Conservation (phyloP, 2,329 filamentous ascomycete genomes). For the Aspergillus cejpii region DNA sequence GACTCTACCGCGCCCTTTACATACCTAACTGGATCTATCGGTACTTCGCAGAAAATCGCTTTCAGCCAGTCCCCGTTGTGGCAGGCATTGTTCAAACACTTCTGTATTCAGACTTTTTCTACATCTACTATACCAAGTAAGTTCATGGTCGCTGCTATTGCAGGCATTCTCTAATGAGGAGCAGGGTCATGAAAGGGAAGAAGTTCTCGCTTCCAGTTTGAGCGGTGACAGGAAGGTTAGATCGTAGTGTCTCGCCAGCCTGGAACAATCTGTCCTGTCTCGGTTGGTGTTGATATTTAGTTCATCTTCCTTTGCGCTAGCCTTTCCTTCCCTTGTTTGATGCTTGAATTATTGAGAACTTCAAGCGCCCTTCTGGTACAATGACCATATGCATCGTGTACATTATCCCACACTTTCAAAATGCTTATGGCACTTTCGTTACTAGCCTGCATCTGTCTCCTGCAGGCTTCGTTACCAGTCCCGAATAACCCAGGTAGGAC, state of each 20-base stretch:
- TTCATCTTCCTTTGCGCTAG: background rate
- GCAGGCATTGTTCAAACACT: conserved; percentile 91
- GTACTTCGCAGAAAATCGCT: conserved; percentile 71
- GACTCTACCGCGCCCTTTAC: conserved; percentile 85
- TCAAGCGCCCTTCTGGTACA: background rate
- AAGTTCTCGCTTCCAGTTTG: conserved; percentile 81
- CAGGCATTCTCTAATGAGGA: conserved; percentile 4
- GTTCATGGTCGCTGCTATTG: conserved; percentile 22
- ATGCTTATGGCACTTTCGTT: background rate
- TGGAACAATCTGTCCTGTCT: too few species aligned
- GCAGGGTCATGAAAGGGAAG: conserved; percentile 69
- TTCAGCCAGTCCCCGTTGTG: conserved; percentile 79
- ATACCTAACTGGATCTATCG: conserved; percentile 98
- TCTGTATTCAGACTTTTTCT: conserved; percentile 98
- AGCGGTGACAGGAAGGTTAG: conserved; percentile 1
- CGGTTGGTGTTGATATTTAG: too few species aligned
- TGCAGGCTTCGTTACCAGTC: background rate
- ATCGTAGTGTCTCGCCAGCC: too few species aligned
- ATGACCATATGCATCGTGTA: background rate
- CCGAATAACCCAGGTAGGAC: too few species aligned
- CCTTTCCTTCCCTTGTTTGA: background rate
- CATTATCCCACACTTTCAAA: background rate
- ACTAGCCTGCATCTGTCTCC: background rate
- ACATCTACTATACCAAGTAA: conserved; percentile 96
- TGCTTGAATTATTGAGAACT: background rate